Evolutionary conservation across 371 early-diverging fungal genomes (phyloP), one percentile per base, ranked within the genome.

Genomic region (Rhizopus microsporus): DNA sequence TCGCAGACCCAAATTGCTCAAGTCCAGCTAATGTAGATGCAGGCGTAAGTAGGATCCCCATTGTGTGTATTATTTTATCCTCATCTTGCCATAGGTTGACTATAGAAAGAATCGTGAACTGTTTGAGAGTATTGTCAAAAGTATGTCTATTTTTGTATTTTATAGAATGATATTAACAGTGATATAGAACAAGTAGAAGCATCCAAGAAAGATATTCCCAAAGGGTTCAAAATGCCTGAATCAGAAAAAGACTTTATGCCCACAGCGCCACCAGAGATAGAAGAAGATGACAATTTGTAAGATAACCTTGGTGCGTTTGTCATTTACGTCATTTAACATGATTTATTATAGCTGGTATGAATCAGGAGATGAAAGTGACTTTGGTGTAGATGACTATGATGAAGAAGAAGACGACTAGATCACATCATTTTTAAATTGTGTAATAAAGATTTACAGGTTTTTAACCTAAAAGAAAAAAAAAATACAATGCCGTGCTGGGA

Each of bases 1-100:
- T 99, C 38, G 91, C 93, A 15, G 96, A 95, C 68, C 99, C 99
- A 15, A 99, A 99, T 71, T 94, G 91, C 70, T 93, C 94, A 67
- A 91, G 92, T 73, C 93, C 93, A 30, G 99, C 98, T 3, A 95
- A 96, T 70, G 85, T 96, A 30, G 83, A 81, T 70, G 87, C 72
- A 40, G 85, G 72, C 57, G 86, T 80, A 86, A 75, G 68, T 71
- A 59, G 42, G 13, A 44, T 23, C 23, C 23, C 23, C 23, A 0
- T 23, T 31, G 7, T 16, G 3, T 35, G 9, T 23, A 23, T 32
- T 49, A 32, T 43, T 43, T 32, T 49, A 32, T 43, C 5, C 15
- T 43, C 15, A n/a, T 43, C 15, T 43, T 43, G 43, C n/a, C 16
- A 10, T 65, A 81, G 71, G 89, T 90, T 37, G 85, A 92, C 78